Percentiles rank a stretch among this genome's conserved stretches.
Conservation (phyloP, 192 early-diverging fungal genomes). For the Coemansia sp. region DNA sequence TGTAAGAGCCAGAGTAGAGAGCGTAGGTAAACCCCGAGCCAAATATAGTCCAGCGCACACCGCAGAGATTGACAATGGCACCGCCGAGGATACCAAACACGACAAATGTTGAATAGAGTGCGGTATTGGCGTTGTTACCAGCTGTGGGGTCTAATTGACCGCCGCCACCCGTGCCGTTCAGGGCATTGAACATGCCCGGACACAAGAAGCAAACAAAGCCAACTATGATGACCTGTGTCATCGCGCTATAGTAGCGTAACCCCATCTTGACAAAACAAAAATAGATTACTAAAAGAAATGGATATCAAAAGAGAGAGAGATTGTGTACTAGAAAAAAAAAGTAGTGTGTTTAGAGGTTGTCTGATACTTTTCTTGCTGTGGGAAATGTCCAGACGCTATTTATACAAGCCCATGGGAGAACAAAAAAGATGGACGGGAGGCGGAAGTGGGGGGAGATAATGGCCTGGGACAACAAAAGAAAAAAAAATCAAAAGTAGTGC, state of each 20-base stretch:
- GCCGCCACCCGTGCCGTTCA: conserved; percentile 67
- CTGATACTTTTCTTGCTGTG: not conserved
- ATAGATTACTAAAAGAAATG: not conserved
- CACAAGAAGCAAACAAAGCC: conserved; percentile 78
- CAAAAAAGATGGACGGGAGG: not conserved
- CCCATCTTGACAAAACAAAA: not conserved
- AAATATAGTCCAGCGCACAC: conserved; percentile 70
- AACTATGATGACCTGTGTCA: conserved; percentile 71
- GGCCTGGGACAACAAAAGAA: not conserved
- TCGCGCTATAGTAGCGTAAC: conserved; percentile 59
- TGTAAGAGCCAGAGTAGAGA: conserved; percentile 77
- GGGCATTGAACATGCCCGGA: conserved; percentile 80
- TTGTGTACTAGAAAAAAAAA: not conserved
- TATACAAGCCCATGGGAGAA: not conserved
- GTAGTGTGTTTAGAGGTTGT: not conserved
- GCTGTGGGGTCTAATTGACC: conserved; percentile 65
- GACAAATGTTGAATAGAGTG: conserved; percentile 78
- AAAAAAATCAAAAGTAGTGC: not conserved
- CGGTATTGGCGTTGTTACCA: conserved; percentile 75
- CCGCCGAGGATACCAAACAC: conserved; percentile 78
- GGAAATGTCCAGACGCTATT: not conserved
- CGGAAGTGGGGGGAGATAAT: not conserved
- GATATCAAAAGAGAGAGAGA: not conserved
- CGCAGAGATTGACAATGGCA: conserved; percentile 77
- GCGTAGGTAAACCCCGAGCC: conserved; percentile 71